phyloP scores from a whole-genome alignment of 2,329 filamentous ascomycete genomes.

The Epichloe sp. region DNA sequence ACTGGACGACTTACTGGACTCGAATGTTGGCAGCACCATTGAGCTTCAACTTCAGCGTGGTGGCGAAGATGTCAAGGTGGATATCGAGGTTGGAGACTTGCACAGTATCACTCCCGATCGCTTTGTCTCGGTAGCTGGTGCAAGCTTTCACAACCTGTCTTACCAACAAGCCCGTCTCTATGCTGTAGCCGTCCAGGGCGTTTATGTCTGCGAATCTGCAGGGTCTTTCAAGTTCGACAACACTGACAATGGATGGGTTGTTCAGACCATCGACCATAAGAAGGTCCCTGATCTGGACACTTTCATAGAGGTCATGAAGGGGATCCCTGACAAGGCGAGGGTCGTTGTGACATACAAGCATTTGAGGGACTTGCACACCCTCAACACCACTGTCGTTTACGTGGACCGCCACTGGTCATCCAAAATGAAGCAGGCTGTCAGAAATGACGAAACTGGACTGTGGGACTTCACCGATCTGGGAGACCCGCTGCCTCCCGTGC shows the following conservation, averaged over 20 bases:
- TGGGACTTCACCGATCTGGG: constrained; percentile 91
- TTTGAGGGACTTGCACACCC: constrained; percentile 82
- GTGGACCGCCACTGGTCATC: constrained; percentile 92
- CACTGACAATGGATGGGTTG: constrained; percentile 81
- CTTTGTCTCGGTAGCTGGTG: constrained; percentile 88
- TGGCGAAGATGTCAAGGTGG: constrained; percentile 73
- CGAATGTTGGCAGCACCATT: constrained; percentile 67
- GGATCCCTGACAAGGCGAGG: constrained; percentile 67
- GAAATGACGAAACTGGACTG: constrained; percentile 78
- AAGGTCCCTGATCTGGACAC: constrained; percentile 76
- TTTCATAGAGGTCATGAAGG: constrained; percentile 84
- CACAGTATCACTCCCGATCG: constrained; percentile 92
- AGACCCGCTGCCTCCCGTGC: constrained; percentile 62
- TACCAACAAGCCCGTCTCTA: constrained; percentile 97
- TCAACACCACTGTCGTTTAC: constrained; percentile 84
- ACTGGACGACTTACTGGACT: constrained; percentile 83
- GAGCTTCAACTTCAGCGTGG: constrained; percentile 76
- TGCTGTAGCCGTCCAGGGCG: constrained; percentile 80
- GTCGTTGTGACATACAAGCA: constrained; percentile 95
- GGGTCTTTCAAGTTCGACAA: constrained; percentile 93
- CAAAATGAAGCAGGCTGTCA: constrained; percentile 84
- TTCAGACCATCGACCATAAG: constrained; percentile 85
- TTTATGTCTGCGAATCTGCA: constrained; percentile 88
- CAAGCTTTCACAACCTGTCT: constrained; percentile 88
- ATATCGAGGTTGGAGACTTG: constrained; percentile 75